A percentile compares a stretch with the other conserved stretches of the same genome.
Evolutionary conservation across 2,329 filamentous ascomycete species (phyloP).

Genomic region (Arthrocladium fulminans): DNA sequence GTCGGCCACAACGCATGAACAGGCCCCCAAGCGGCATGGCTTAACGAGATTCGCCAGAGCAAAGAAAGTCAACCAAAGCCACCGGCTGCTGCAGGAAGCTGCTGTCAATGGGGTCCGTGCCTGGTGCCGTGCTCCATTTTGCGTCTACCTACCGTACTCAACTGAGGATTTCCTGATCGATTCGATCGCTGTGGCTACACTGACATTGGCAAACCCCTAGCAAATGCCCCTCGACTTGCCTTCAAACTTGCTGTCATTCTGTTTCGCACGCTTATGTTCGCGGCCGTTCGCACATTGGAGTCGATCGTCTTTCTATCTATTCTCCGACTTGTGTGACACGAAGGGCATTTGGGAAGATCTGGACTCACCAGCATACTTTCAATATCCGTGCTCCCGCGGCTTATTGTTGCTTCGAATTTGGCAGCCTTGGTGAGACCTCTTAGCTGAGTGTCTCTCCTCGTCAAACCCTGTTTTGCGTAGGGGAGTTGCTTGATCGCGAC

Average conservation of each 20-base stretch:
- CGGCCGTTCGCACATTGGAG: slow-evolving; percentile 4
- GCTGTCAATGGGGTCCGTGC: slow-evolving; percentile 1
- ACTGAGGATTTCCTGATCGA: not conserved
- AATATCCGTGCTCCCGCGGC: not conserved
- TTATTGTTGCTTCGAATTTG: not conserved
- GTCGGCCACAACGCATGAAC: not conserved
- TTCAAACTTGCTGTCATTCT: not conserved
- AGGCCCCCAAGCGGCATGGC: not conserved
- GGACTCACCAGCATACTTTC: not conserved
- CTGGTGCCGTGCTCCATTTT: not conserved
- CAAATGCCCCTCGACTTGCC: slow-evolving; percentile 2
- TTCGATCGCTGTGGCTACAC: not conserved
- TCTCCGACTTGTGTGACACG: slow-evolving; percentile 6
- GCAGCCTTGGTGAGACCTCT: slow-evolving; percentile 9
- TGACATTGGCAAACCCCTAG: not conserved
- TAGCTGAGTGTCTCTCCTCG: slow-evolving; percentile 10
- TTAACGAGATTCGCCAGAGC: slow-evolving; percentile 1
- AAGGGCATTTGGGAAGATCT: not conserved
- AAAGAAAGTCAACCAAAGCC: not conserved
- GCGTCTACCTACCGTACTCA: not conserved
- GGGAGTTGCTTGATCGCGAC: not conserved
- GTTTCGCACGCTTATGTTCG: not conserved
- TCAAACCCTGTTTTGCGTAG: too few species aligned
- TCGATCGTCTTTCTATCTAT: not conserved
- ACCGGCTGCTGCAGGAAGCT: slow-evolving; percentile 2